Base-by-base conservation (phyloP, 192 early-diverging fungal species). In the Coemansia sp. region DNA sequence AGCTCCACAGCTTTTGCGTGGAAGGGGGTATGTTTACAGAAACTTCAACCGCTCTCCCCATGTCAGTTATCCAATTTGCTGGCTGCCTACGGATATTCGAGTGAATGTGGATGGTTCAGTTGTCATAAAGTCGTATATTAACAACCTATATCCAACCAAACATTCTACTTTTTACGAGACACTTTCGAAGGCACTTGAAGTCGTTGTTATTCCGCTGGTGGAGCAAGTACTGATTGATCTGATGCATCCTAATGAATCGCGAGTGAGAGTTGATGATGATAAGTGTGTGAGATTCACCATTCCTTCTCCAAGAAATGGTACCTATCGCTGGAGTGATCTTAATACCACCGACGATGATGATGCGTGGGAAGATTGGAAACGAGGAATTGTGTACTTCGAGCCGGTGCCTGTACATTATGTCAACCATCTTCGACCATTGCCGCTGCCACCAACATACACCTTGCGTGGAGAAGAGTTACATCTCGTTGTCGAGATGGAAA, bases 401-500 rank as follows among this genome's bases (percentile, higher is more conserved):
- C 81, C 78, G 1, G 69, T 76, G 45, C 74, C 72, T 37, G 53
- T 3, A 4, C 19, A n/a, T 9, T 72, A 69, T 53, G 45, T 15
- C 8, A 15, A 42, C 21, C 21, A 21, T 21, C 21, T 21, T 21
- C 1, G 21, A 21, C 69, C 75, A 8, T 62, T 64, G 13, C 64
- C 69, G 6, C 70, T 69, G 1, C 21, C 37, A 9, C 21, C 38
- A 2, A 62, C 74, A 1, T 73, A 69, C 23, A 67, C 57, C 11
- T 61, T 87, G 13, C 44, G 59, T 3, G 82, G 74, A 32, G 54
- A 63, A 2, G 67, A 43, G 7, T 61, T 87, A 9, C 85, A 89
- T 52, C 86, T 86, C 11, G 89, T 92, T 38, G 83, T 88, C 67
- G 91, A 93, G 72, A 76, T 90, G 68, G 85, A 88, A 42, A 86